phyloP scores from a whole-genome alignment of 306 rosid genomes.

The Potentilla sterilis region DNA sequence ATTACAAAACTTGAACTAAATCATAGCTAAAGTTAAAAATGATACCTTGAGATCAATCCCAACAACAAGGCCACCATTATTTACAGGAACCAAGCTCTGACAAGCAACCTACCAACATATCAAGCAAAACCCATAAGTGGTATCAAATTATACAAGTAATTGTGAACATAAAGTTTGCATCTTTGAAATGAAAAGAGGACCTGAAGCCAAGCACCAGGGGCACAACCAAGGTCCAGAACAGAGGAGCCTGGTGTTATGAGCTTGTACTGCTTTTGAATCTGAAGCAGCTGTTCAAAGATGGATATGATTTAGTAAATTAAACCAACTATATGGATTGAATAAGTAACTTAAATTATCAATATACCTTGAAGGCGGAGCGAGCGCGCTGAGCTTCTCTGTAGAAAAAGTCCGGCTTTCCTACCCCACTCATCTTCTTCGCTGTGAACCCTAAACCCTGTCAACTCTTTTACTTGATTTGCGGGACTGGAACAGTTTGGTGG shows the following conservation, averaged over 20 bases:
- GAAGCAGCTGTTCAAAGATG: slow-evolving; percentile 48
- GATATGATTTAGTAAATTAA: neutral
- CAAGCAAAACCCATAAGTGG: slow-evolving; percentile 3
- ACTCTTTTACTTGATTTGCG: neutral
- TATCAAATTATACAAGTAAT: neutral
- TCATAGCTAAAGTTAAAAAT: neutral
- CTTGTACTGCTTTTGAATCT: slow-evolving; percentile 77
- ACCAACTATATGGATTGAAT: neutral
- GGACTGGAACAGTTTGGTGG: no score
- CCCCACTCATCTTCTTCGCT: slow-evolving; percentile 47
- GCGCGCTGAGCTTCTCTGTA: slow-evolving; percentile 98
- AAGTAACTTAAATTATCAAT: neutral
- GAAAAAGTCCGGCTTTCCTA: slow-evolving; percentile 81
- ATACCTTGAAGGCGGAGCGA: slow-evolving; percentile 84
- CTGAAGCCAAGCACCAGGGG: slow-evolving; percentile 98
- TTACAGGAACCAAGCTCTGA: slow-evolving; percentile 76
- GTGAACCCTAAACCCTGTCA: slow-evolving; percentile 15
- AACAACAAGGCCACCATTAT: slow-evolving; percentile 62
- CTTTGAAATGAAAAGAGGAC: slow-evolving; percentile 24
- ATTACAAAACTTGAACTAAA: neutral
- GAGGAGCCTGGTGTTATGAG: slow-evolving; percentile 59
- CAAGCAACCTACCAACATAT: slow-evolving; percentile 58
- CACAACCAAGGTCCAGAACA: slow-evolving; percentile 91
- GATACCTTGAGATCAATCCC: slow-evolving; percentile 81
- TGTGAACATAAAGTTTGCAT: neutral